Conservation (phyloP, 2,329 filamentous ascomycete species). For the Ophiocordyceps sinensis region DNA sequence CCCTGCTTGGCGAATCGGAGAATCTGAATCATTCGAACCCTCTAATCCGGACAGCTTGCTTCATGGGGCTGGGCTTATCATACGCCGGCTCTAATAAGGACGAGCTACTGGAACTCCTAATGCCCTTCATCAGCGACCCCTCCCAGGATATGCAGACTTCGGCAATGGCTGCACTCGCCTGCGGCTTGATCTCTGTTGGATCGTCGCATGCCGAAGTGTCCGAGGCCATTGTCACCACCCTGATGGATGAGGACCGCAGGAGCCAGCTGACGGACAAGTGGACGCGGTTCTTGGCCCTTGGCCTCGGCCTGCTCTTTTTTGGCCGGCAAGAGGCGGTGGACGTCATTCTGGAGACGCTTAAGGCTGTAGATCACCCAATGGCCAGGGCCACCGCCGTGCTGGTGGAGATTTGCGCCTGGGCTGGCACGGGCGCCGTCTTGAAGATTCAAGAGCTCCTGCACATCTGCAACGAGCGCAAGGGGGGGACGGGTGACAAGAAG, state of each 20-base stretch:
- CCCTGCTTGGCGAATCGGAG: slow-evolving; percentile 65
- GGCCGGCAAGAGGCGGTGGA: slow-evolving; percentile 98
- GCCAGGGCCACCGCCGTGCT: slow-evolving; percentile 89
- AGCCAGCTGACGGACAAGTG: slow-evolving; percentile 93
- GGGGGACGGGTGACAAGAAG: slow-evolving; percentile 88
- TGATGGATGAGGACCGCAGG: slow-evolving; percentile 86
- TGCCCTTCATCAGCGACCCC: slow-evolving; percentile 78
- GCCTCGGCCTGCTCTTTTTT: slow-evolving; percentile 86
- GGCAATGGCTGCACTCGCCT: slow-evolving; percentile 84
- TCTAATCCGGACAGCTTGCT: slow-evolving; percentile 65
- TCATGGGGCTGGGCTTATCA: slow-evolving; percentile 90
- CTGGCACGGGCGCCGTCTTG: slow-evolving; percentile 87
- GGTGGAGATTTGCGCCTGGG: slow-evolving; percentile 95
- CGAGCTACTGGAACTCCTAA: slow-evolving; percentile 67
- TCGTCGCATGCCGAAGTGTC: slow-evolving; percentile 84
- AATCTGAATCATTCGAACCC: slow-evolving; percentile 68
- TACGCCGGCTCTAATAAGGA: slow-evolving; percentile 92
- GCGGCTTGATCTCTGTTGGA: slow-evolving; percentile 84
- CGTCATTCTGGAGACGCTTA: slow-evolving; percentile 89
- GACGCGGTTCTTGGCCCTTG: slow-evolving; percentile 92
- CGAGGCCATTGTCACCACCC: slow-evolving; percentile 79
- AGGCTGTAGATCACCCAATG: slow-evolving; percentile 94
- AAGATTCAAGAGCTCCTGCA: slow-evolving; percentile 96
- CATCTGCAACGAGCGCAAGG: slow-evolving; percentile 95
- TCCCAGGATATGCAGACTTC: slow-evolving; percentile 86